A percentile compares a stretch with the other conserved stretches of the same genome.
phyloP scores from a whole-genome alignment of 1,139 yeast genomes.

The Pichia norvegensis region DNA sequence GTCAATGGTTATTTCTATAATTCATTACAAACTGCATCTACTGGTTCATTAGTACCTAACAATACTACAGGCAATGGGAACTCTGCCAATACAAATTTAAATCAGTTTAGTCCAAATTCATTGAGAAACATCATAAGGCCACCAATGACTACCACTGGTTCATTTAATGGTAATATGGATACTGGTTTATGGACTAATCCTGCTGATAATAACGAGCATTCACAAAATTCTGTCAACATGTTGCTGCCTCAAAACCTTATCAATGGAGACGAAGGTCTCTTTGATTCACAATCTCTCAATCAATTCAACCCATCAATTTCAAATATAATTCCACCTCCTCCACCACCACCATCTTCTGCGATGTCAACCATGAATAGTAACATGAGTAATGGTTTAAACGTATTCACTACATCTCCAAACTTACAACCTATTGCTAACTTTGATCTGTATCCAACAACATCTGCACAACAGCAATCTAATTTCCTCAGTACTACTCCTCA shows the following conservation, averaged over 20 bases:
- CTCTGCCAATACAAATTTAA: neutral
- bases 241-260: slow-evolving; percentile 25
- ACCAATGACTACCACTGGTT: slow-evolving; percentile 9
- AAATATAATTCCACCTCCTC: neutral
- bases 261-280: slow-evolving; percentile 19
- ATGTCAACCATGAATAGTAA: neutral
- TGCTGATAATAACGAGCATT: neutral
- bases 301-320: neutral
- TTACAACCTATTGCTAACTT: slow-evolving; percentile 10
- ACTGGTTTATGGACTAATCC: slow-evolving; percentile 1
- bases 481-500: slow-evolving; percentile 13
- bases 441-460: slow-evolving; percentile 9
- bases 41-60: neutral
- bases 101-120: slow-evolving; percentile 3
- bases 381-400: neutral
- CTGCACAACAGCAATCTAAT: neutral
- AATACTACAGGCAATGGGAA: neutral
- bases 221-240: slow-evolving; percentile 19
- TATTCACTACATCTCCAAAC: slow-evolving; percentile 11
- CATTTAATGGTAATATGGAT: slow-evolving; percentile 9
- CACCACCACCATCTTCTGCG: neutral
- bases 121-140: slow-evolving; percentile 6
- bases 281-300: slow-evolving; percentile 6
- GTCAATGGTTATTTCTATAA: slow-evolving; percentile 11
- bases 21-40: slow-evolving; percentile 5